Percentiles rank a stretch among this genome's conserved stretches.
These are phyloP conservation scores for Flaveria robusta DNA, from an alignment of 129 eudicot genomes.

Conservation along the genomic window DNA sequence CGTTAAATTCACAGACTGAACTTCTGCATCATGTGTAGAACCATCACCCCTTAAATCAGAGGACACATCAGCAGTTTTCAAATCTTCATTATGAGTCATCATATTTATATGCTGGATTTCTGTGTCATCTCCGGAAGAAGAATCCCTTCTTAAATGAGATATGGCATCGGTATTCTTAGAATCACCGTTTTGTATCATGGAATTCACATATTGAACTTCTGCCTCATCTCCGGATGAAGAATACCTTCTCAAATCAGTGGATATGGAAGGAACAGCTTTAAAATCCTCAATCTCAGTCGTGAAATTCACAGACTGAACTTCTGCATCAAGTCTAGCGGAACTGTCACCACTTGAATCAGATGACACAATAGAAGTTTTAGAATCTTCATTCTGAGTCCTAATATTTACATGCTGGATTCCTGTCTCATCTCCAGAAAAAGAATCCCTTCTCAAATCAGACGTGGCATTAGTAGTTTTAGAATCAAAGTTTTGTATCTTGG, in stretches of 20 bases:
- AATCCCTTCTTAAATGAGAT: not conserved
- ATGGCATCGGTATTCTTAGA: not conserved
- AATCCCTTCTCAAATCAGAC: not conserved
- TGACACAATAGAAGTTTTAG: too few relatives aligned
- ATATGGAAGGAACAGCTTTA: not conserved
- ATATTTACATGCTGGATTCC: not conserved
- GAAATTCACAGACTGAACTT: not conserved
- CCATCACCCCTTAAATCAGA: conserved; percentile 11
- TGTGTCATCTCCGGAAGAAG: not conserved
- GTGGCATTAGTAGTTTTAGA: not conserved
- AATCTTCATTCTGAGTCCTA: not conserved
- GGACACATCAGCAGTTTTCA: conserved; percentile 1
- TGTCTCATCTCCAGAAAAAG: not conserved
- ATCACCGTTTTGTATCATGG: not conserved
- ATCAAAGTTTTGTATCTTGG: not conserved
- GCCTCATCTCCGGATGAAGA: conserved; percentile 16
- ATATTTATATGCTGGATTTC: not conserved
- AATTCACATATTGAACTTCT: not conserved
- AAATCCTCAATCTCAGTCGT: not conserved
- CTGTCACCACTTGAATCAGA: conserved; percentile 5
- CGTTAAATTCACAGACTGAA: conserved; percentile 35
- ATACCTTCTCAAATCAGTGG: not conserved
- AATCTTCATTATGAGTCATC: not conserved
- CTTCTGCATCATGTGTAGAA: conserved; percentile 20
- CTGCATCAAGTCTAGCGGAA: conserved; percentile 8